A percentile compares a stretch with the other conserved stretches of the same genome.
Conservation (phyloP, 2,329 filamentous ascomycete genomes). For the Ceratocystis destructans region DNA sequence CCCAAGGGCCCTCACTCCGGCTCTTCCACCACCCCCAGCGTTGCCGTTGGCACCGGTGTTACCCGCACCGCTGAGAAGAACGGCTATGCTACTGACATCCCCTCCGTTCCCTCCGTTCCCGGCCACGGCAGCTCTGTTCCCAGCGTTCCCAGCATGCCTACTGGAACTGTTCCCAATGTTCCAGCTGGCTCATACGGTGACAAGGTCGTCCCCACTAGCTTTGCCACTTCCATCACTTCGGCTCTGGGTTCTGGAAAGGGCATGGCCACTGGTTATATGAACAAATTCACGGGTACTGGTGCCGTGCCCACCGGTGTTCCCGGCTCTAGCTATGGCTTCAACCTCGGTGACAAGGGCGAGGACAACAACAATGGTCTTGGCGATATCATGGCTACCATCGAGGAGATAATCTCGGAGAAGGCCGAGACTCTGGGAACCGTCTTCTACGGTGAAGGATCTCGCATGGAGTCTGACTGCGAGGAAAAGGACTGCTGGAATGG, state of each 20-base stretch:
- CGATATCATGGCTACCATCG: background rate
- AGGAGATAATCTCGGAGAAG: conserved; percentile 5
- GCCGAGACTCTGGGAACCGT: conserved; percentile 10
- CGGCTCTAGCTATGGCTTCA: background rate
- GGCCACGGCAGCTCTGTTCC: background rate
- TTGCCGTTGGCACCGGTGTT: background rate
- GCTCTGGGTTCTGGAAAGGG: background rate
- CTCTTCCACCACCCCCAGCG: background rate
- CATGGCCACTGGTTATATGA: background rate
- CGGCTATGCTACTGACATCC: background rate
- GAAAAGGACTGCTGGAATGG: conserved; percentile 11
- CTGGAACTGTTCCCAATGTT: background rate
- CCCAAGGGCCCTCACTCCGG: background rate
- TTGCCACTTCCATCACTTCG: background rate
- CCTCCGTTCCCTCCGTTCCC: background rate
- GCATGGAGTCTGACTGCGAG: conserved; percentile 10
- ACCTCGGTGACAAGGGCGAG: background rate
- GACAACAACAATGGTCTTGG: background rate
- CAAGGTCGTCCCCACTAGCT: conserved; percentile 1
- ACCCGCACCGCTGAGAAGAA: background rate
- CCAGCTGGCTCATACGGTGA: background rate
- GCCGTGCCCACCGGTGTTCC: background rate
- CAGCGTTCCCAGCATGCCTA: background rate
- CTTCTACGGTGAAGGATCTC: conserved; percentile 11
- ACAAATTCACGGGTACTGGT: background rate